Conservation (phyloP, 805 yeast genomes). For the Tetrapisispora pingtungensis region DNA sequence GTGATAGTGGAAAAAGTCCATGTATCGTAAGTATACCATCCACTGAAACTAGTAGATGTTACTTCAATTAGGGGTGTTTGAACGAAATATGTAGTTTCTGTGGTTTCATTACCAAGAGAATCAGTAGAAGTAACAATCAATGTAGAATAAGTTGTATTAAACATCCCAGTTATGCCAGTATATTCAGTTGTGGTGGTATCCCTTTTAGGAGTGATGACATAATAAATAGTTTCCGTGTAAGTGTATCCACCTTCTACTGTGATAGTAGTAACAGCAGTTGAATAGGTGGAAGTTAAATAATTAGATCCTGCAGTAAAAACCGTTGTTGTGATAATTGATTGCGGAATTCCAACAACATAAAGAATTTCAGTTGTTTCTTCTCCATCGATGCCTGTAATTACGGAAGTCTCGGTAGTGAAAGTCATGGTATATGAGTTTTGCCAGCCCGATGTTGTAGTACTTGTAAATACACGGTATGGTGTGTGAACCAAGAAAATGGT, state of each 20-base stretch:
- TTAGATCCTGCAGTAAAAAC: not conserved
- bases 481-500: constrained; percentile 4
- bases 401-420: not conserved
- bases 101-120: not conserved
- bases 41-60: not conserved
- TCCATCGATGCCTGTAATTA: constrained; percentile 3
- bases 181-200: not conserved
- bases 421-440: not conserved
- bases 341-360: not conserved
- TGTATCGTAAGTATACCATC: not conserved
- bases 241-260: not conserved
- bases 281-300: not conserved
- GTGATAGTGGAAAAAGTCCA: constrained; percentile 1
- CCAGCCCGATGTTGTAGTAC: not conserved
- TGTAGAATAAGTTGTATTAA: not conserved
- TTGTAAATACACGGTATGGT: not conserved
- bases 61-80: not conserved
- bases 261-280: not conserved
- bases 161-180: not conserved
- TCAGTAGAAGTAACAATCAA: not conserved
- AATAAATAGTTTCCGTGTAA: not conserved
- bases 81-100: not conserved
- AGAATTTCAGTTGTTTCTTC: not conserved
- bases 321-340: not conserved
- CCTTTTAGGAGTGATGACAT: not conserved